A percentile compares a stretch with the other conserved stretches of the same genome.
These are phyloP conservation scores for Reticulascus tulasneorum DNA, from an alignment of 2,329 filamentous ascomycete species.

Conservation along the genomic window DNA sequence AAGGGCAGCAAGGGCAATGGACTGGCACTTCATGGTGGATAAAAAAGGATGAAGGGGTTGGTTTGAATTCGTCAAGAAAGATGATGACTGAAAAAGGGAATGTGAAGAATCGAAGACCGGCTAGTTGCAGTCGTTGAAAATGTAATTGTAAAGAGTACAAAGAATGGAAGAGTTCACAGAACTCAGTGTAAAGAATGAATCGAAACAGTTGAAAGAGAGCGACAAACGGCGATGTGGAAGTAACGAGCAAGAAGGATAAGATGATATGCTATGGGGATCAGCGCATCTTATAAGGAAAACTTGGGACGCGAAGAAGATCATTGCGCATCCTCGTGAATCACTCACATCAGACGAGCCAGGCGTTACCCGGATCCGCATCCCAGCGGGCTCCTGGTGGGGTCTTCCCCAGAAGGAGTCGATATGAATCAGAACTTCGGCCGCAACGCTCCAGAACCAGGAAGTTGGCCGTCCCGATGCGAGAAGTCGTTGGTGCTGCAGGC, in stretches of 20 bases:
- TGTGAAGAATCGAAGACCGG: neutral
- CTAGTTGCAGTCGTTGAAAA: constrained; percentile 1
- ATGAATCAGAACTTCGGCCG: no score
- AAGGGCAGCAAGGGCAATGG: constrained; percentile 10
- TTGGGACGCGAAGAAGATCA: constrained; percentile 5
- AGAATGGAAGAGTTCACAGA: constrained; percentile 19
- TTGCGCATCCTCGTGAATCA: no score
- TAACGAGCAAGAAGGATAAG: constrained; percentile 4
- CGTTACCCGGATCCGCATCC: no score
- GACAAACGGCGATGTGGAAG: constrained; percentile 8
- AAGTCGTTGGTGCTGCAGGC: no score
- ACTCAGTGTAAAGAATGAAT: constrained; percentile 12
- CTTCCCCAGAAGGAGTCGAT: no score
- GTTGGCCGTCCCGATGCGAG: no score
- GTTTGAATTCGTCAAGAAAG: constrained; percentile 2
- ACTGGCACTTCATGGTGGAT: constrained; percentile 16
- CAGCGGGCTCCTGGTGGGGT: no score
- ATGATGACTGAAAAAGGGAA: neutral
- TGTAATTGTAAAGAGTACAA: constrained; percentile 6
- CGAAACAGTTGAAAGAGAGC: constrained; percentile 9
- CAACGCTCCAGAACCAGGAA: no score
- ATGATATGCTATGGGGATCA: no score
- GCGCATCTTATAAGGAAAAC: no score
- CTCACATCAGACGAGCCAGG: no score
- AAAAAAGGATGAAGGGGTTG: neutral